Evolutionary conservation across 257 asterid genomes (phyloP).

Genomic region (Solanum pinnatisectum): DNA sequence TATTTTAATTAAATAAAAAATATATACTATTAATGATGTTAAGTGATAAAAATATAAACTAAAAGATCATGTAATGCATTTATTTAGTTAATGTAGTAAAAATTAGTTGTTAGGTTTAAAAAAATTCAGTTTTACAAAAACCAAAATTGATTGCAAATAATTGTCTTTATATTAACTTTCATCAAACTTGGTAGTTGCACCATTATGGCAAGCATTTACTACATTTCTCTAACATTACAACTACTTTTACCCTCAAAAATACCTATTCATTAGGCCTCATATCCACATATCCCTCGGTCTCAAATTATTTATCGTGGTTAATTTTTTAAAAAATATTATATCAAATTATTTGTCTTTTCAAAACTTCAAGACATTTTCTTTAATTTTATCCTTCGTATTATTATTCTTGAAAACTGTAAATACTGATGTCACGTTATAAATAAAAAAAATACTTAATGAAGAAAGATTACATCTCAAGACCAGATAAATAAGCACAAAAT

Average conservation of each 20-base stretch:
- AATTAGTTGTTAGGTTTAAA: not conserved
- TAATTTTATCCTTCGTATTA: not conserved
- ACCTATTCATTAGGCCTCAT: not conserved
- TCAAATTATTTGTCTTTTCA: not conserved
- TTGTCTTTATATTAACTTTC: not conserved
- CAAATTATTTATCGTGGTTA: not conserved
- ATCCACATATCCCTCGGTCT: not conserved
- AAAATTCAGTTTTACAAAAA: not conserved
- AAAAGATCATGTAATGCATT: not conserved
- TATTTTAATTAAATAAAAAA: not conserved
- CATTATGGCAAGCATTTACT: not conserved
- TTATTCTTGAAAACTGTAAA: not conserved
- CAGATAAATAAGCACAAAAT: not conserved
- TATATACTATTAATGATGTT: not conserved
- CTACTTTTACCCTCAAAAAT: not conserved
- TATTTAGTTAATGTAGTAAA: not conserved
- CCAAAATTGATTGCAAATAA: not conserved
- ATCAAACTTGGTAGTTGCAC: not conserved
- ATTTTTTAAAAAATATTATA: not conserved
- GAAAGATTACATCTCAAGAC: not conserved
- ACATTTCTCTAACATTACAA: not conserved
- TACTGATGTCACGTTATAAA: not conserved
- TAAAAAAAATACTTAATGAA: not conserved
- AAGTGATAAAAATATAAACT: not conserved
- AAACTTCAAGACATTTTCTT: not conserved